Percentiles rank a stretch among this genome's conserved stretches.
Conservation (phyloP, 805 yeast genomes). For the Ogataea henricii region DNA sequence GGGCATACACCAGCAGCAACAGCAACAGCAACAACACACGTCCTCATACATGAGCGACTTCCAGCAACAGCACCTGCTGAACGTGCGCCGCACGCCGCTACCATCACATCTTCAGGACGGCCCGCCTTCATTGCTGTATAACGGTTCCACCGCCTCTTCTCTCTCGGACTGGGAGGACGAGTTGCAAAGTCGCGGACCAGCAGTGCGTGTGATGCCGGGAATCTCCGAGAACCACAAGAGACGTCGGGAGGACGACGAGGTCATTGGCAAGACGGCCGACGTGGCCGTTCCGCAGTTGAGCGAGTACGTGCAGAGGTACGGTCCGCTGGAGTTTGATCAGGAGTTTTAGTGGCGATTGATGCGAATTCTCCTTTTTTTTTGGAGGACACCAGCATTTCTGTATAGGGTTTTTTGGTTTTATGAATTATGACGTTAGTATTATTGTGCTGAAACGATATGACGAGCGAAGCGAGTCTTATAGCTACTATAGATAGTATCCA, state of each 20-base stretch:
- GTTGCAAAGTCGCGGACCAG: slow-evolving; percentile 10
- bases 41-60: slow-evolving; percentile 11
- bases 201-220: slow-evolving; percentile 1
- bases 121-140: slow-evolving; percentile 48
- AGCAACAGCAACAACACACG: slow-evolving; percentile 7
- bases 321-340: slow-evolving; percentile 48
- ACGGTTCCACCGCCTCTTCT: slow-evolving; percentile 48
- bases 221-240: slow-evolving; percentile 9
- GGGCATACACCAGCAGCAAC: too few relatives aligned
- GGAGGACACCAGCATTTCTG: too few relatives aligned
- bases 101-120: slow-evolving; percentile 37
- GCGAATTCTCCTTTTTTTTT: too few relatives aligned
- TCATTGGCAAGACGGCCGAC: neutral
- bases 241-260: slow-evolving; percentile 14
- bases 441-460: too few relatives aligned
- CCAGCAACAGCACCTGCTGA: slow-evolving; percentile 22
- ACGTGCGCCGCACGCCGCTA: slow-evolving; percentile 40
- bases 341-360: slow-evolving; percentile 43
- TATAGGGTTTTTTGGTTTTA: too few relatives aligned
- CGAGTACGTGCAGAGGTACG: slow-evolving; percentile 41
- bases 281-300: slow-evolving; percentile 11
- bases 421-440: slow-evolving; percentile 1
- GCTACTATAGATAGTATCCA: too few relatives aligned
- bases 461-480: too few relatives aligned
- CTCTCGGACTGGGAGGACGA: slow-evolving; percentile 46